These are phyloP conservation scores for Nectriaceae sp. DNA, from an alignment of 2,329 filamentous ascomycete genomes.

Conservation along the genomic window DNA sequence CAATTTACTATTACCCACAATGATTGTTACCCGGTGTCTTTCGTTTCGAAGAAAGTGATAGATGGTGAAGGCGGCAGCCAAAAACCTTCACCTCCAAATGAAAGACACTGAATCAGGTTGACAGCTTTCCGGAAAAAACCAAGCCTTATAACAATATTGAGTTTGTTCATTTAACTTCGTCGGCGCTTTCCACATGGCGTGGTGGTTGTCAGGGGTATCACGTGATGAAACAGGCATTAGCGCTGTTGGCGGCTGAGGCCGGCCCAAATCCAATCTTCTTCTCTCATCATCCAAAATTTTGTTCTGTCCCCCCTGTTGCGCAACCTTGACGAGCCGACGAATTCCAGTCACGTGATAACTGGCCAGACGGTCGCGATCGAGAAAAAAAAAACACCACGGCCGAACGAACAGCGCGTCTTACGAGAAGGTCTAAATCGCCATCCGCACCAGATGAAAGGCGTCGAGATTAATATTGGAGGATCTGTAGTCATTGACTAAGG, in stretches of 20 bases:
- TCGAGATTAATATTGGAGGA: constrained; percentile 26
- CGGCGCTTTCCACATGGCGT: background rate
- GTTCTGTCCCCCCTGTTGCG: constrained; percentile 9
- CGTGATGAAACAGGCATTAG: constrained; percentile 29
- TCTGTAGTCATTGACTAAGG: constrained; percentile 31
- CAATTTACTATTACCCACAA: too few relatives aligned
- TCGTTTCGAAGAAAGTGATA: too few relatives aligned
- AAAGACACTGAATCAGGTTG: too few relatives aligned
- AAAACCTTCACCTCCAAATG: too few relatives aligned
- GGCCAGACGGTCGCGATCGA: constrained; percentile 27
- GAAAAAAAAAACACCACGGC: constrained; percentile 25
- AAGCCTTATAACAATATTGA: background rate
- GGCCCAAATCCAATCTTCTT: constrained; percentile 28
- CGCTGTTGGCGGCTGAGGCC: constrained; percentile 14
- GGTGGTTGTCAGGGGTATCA: constrained; percentile 30
- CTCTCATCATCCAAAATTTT: constrained; percentile 31
- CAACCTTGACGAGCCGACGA: constrained; percentile 22
- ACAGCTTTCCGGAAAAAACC: too few relatives aligned
- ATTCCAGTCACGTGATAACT: constrained; percentile 34
- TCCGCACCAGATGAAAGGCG: constrained; percentile 31
- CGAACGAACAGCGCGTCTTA: constrained; percentile 20
- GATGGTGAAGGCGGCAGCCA: too few relatives aligned
- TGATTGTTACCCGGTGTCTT: too few relatives aligned
- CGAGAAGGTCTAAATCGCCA: constrained; percentile 23
- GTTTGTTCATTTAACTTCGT: background rate